Evolutionary conservation across 352 stramenopile genomes (phyloP).

Genomic region (Globisporangium echinulatum): DNA sequence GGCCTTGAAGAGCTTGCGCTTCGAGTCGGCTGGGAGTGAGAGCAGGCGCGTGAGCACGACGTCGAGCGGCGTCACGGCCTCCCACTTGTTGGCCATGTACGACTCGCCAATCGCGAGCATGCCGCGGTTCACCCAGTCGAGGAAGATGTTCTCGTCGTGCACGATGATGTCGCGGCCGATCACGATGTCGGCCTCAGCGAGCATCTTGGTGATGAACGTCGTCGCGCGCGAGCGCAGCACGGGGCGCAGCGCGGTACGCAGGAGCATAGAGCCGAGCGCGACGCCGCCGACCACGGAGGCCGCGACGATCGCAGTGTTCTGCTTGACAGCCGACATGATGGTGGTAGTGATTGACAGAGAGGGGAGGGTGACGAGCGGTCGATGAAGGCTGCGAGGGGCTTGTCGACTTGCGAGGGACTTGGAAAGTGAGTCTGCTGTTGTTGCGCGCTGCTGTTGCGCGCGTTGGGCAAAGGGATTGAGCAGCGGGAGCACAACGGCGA

Average conservation of each 20-base stretch:
- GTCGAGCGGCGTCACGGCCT: conserved; percentile 74
- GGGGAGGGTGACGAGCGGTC: not conserved
- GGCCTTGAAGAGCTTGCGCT: conserved; percentile 82
- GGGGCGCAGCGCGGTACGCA: conserved; percentile 62
- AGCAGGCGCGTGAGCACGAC: conserved; percentile 70
- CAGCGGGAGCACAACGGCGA: too few relatives aligned
- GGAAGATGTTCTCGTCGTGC: conserved; percentile 79
- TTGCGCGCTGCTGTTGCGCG: not conserved
- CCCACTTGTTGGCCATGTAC: conserved; percentile 87
- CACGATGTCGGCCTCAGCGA: conserved; percentile 74
- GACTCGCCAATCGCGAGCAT: conserved; percentile 85
- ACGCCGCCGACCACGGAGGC: conserved; percentile 56
- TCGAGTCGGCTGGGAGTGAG: conserved; percentile 57
- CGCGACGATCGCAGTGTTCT: conserved; percentile 69
- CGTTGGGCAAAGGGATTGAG: too few relatives aligned
- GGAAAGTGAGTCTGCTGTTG: conserved; percentile 7
- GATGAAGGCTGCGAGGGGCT: not conserved
- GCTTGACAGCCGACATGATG: conserved; percentile 38
- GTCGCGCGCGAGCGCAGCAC: conserved; percentile 58
- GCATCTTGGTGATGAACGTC: conserved; percentile 79
- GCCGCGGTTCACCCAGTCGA: conserved; percentile 79
- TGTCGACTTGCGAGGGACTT: conserved; percentile 8
- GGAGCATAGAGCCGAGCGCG: conserved; percentile 56
- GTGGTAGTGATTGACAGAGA: not conserved
- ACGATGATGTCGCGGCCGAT: conserved; percentile 76